Conservation (phyloP, 352 stramenopile genomes). For the Phytophthora aleatoria region DNA sequence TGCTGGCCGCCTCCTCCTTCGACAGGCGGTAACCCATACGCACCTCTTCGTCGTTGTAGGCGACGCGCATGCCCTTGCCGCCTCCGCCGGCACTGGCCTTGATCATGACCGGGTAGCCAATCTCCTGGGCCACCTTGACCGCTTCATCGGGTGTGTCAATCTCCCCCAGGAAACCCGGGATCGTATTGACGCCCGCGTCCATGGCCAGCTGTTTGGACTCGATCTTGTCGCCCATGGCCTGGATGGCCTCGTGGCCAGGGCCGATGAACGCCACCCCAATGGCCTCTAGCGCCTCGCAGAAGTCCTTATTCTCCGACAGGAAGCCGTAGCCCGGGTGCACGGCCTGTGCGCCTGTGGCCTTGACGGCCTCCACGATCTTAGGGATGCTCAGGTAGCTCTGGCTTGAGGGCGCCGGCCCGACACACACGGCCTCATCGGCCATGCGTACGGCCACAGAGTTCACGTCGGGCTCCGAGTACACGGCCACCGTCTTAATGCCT, state of each 20-base stretch:
- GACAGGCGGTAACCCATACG: constrained; percentile 84
- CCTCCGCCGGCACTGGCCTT: constrained; percentile 96
- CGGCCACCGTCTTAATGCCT: constrained; percentile 94
- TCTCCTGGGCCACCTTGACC: constrained; percentile 88
- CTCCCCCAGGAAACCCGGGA: constrained; percentile 93
- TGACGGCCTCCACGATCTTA: constrained; percentile 89
- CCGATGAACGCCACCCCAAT: constrained; percentile 91
- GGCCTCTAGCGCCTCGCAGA: constrained; percentile 77
- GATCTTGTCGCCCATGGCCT: constrained; percentile 96
- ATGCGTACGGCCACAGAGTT: constrained; percentile 84
- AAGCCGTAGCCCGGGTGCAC: constrained; percentile 97
- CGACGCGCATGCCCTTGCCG: constrained; percentile 97
- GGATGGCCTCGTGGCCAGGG: constrained; percentile 84
- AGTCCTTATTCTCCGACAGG: constrained; percentile 94
- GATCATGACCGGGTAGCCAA: constrained; percentile 98
- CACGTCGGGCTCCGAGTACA: constrained; percentile 93
- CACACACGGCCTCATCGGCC: constrained; percentile 80
- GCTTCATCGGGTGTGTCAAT: constrained; percentile 83
- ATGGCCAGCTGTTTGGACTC: constrained; percentile 94
- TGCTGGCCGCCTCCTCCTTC: constrained; percentile 87
- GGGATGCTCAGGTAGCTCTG: constrained; percentile 93
- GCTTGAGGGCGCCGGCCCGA: constrained; percentile 72
- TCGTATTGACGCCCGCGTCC: constrained; percentile 92
- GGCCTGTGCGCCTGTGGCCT: constrained; percentile 88
- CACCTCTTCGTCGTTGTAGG: constrained; percentile 91